Conservation (phyloP, 1,139 yeast species). For the Taiozyma sp. region DNA sequence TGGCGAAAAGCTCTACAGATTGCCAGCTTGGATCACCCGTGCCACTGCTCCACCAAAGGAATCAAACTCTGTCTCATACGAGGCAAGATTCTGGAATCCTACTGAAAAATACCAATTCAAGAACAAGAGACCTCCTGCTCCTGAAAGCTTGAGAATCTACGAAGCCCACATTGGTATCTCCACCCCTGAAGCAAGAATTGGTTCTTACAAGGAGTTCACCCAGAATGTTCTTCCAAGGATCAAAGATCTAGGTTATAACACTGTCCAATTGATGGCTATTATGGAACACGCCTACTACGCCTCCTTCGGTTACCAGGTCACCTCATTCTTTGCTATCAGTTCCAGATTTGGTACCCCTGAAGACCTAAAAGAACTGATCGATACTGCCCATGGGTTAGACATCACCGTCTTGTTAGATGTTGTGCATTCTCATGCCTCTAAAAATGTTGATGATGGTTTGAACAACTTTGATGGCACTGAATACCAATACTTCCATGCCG, state of each 20-base stretch:
- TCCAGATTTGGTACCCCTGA: constrained; percentile 95
- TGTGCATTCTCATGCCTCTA: constrained; percentile 95
- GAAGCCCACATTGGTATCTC: constrained; percentile 98
- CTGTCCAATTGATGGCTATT: constrained; percentile 94
- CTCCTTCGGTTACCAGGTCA: constrained; percentile 93
- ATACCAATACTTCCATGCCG: constrained; percentile 90
- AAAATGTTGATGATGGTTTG: constrained; percentile 90
- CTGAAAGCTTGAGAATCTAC: constrained; percentile 68
- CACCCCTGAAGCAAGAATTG: constrained; percentile 81
- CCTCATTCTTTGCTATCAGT: constrained; percentile 85
- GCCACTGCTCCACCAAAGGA: constrained; percentile 67
- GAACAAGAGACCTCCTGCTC: constrained; percentile 53
- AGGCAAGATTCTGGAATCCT: constrained; percentile 94
- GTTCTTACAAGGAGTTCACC: constrained; percentile 84
- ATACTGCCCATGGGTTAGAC: constrained; percentile 87
- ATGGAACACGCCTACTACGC: constrained; percentile 99
- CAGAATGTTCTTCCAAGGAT: constrained; percentile 77
- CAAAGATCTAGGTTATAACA: constrained; percentile 80
- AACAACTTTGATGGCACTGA: constrained; percentile 95
- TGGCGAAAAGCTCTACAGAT: constrained; percentile 70
- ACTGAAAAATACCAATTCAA: constrained; percentile 52
- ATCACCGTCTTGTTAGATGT: constrained; percentile 84
- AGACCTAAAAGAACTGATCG: constrained; percentile 84
- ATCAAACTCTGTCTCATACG: constrained; percentile 51
- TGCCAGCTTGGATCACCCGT: constrained; percentile 87